A percentile compares a stretch with the other conserved stretches of the same genome.
These are phyloP conservation scores for Lizonia empirigonia DNA, from an alignment of 2,329 filamentous ascomycete species.

Conservation along the genomic window DNA sequence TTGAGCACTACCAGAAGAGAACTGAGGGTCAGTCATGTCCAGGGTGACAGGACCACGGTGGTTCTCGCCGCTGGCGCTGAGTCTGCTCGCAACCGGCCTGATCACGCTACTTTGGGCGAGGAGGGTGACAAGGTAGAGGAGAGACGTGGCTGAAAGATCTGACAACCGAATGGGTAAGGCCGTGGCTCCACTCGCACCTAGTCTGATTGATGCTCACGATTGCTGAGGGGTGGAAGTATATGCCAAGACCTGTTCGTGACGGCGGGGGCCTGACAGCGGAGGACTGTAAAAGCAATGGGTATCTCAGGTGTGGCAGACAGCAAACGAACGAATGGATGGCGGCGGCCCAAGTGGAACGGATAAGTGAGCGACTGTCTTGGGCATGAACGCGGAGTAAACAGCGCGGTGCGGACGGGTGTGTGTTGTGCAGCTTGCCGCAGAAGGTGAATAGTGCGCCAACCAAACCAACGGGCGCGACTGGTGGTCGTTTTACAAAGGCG, in stretches of 20 bases:
- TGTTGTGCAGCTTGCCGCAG: constrained; percentile 17
- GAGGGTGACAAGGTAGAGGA: constrained; percentile 23
- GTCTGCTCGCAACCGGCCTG: constrained; percentile 19
- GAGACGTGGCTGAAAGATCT: constrained; percentile 36
- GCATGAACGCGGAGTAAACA: constrained; percentile 11
- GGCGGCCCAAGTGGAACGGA: neutral
- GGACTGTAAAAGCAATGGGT: neutral
- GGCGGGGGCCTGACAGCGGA: constrained; percentile 20
- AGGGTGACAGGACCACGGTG: constrained; percentile 9
- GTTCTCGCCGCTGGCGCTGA: constrained; percentile 10
- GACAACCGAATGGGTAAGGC: constrained; percentile 29
- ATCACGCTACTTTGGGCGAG: constrained; percentile 21
- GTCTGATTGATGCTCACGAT: constrained; percentile 7
- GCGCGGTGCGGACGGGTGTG: constrained; percentile 9
- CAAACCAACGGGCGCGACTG: constrained; percentile 14
- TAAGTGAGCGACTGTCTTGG: constrained; percentile 13
- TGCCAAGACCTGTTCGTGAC: constrained; percentile 13
- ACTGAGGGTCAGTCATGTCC: constrained; percentile 23
- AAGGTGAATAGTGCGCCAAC: constrained; percentile 11
- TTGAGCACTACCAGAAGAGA: constrained; percentile 10
- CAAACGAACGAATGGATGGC: constrained; percentile 5
- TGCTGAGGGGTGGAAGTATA: constrained; percentile 15
- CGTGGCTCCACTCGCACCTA: constrained; percentile 27
- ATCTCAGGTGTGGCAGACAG: constrained; percentile 1
- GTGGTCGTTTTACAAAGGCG: constrained; percentile 11